Percentiles rank a stretch among this genome's conserved stretches.
Conservation (phyloP, 352 stramenopile species). For the Globisporangium nodosum region DNA sequence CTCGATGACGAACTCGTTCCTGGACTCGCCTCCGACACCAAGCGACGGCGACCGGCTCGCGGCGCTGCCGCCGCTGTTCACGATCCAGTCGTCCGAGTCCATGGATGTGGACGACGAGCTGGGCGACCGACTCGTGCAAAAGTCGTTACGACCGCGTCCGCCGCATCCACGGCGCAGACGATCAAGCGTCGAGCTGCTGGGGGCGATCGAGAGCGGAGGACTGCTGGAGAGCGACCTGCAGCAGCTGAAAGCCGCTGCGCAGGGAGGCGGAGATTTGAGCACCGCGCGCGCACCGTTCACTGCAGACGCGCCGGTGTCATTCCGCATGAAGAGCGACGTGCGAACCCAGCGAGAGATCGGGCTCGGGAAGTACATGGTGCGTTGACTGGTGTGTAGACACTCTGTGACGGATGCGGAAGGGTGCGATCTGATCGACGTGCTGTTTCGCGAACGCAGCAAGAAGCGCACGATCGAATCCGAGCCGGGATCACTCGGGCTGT, state of each 20-base stretch:
- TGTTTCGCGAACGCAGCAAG: conserved; percentile 33
- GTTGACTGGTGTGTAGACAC: neutral
- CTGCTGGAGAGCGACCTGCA: conserved; percentile 29
- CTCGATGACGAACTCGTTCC: conserved; percentile 8
- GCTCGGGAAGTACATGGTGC: conserved; percentile 75
- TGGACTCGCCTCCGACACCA: conserved; percentile 12
- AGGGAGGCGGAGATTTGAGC: neutral
- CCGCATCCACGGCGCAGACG: conserved; percentile 31
- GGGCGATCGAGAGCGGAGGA: conserved; percentile 51
- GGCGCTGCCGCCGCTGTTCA: conserved; percentile 16
- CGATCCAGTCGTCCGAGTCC: conserved; percentile 30
- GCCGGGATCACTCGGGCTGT: conserved; percentile 43
- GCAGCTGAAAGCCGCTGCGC: conserved; percentile 16
- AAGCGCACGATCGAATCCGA: conserved; percentile 53
- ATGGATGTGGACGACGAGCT: conserved; percentile 12
- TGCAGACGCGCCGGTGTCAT: conserved; percentile 16
- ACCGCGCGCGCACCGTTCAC: conserved; percentile 8
- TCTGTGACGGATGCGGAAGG: no score
- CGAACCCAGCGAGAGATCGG: conserved; percentile 53
- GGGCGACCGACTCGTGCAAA: conserved; percentile 4
- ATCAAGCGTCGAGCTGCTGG: conserved; percentile 60
- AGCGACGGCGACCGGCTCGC: conserved; percentile 1
- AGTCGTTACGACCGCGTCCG: conserved; percentile 3
- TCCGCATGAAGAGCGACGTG: conserved; percentile 28
- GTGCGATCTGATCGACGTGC: neutral